Conservation (phyloP, 2,329 filamentous ascomycete species). For the Xylariaceae sp. region DNA sequence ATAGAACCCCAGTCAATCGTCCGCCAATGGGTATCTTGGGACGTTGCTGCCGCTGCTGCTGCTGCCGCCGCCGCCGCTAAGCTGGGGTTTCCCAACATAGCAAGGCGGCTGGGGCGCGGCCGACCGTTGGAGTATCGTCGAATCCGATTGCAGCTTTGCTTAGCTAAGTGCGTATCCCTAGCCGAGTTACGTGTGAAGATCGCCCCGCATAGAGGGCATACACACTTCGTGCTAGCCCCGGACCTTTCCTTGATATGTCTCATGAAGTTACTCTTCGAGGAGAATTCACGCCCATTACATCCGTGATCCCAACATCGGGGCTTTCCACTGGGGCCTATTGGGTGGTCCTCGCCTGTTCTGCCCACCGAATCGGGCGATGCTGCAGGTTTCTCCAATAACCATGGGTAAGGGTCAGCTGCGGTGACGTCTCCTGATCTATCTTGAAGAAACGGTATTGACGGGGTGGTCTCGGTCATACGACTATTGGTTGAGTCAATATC, state of each 20-base stretch:
- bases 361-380: constrained; percentile 25
- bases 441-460: constrained; percentile 21
- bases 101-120: constrained; percentile 33
- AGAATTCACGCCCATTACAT: constrained; percentile 34
- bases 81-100: constrained; percentile 31
- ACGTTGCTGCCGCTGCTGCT: constrained; percentile 17
- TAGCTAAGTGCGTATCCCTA: constrained; percentile 33
- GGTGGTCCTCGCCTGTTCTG: constrained; percentile 16
- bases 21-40: constrained; percentile 30
- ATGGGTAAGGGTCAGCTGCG: constrained; percentile 17
- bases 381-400: constrained; percentile 16
- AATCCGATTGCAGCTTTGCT: constrained; percentile 35
- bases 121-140: constrained; percentile 35
- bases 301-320: constrained; percentile 35
- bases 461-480: constrained; percentile 23
- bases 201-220: constrained; percentile 33
- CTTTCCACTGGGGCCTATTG: constrained; percentile 24
- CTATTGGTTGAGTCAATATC: constrained; percentile 22
- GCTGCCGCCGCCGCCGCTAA: constrained; percentile 25
- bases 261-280: constrained; percentile 35
- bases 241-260: constrained; percentile 34
- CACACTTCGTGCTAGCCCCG: constrained; percentile 30
- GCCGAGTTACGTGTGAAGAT: constrained; percentile 34
- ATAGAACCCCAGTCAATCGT: constrained; percentile 25
- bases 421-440: constrained; percentile 21